Percentiles rank a stretch among this genome's conserved stretches.
phyloP scores from a whole-genome alignment of 768 basidiomycete genomes.

The Basidioascus undulatus region DNA sequence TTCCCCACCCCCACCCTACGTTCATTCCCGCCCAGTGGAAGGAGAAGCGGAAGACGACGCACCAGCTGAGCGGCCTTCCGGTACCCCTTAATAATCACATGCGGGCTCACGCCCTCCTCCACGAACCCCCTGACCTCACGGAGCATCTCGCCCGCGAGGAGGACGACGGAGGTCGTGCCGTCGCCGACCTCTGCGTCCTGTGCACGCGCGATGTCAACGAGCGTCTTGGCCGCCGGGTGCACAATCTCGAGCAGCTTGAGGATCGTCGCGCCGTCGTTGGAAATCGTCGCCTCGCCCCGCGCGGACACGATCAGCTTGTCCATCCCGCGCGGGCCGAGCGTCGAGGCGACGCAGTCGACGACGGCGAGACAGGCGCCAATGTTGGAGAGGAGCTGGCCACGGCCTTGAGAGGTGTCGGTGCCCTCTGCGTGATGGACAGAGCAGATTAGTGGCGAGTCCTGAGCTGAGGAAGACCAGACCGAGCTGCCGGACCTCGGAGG shows the following conservation, averaged over 20 bases:
- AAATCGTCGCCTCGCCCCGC: constrained; percentile 89
- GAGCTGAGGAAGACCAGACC: too few species aligned
- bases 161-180: constrained; percentile 87
- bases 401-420: constrained; percentile 87
- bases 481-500: too few species aligned
- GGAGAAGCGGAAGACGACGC: too few species aligned
- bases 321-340: constrained; percentile 96
- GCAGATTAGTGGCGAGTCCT: too few species aligned
- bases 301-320: constrained; percentile 90
- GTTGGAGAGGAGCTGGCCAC: constrained; percentile 73
- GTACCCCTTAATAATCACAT: constrained; percentile 94
- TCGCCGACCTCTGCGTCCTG: constrained; percentile 98
- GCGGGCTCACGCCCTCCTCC: constrained; percentile 91
- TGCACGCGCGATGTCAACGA: constrained; percentile 92
- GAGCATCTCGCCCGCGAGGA: constrained; percentile 77
- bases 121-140: constrained; percentile 78
- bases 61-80: constrained; percentile 67
- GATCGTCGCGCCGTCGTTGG: constrained; percentile 98
- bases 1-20: neutral
- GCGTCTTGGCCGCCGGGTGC: constrained; percentile 89
- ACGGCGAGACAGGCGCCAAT: constrained; percentile 92
- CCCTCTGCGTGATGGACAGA: constrained; percentile 33
- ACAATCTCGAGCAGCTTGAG: constrained; percentile 92
- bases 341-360: constrained; percentile 68
- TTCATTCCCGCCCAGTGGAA: constrained; percentile 4